phyloP scores from a whole-genome alignment of 208 protist genomes.

The Herpetomonas tarakana region DNA sequence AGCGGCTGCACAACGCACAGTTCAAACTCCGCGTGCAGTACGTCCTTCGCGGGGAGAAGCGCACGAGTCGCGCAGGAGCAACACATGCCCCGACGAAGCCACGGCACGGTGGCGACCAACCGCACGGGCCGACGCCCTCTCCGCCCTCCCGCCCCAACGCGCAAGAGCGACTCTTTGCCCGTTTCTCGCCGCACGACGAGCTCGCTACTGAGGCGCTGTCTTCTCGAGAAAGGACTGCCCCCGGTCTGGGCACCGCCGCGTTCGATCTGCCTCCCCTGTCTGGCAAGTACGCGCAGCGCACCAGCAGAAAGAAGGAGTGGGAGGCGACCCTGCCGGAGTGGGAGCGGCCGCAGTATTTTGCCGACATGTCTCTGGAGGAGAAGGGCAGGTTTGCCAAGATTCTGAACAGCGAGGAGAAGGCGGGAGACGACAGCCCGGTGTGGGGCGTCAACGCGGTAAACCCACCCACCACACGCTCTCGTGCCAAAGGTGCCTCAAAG shows the following conservation, averaged over 20 bases:
- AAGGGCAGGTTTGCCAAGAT: constrained; percentile 46
- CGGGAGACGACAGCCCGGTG: constrained; percentile 2
- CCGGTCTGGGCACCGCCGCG: background rate
- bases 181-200: background rate
- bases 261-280: background rate
- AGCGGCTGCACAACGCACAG: constrained; percentile 82
- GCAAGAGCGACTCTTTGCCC: background rate
- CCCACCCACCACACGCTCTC: too few species aligned
- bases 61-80: background rate
- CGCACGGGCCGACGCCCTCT: background rate
- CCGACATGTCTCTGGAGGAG: constrained; percentile 74
- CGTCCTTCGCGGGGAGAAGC: constrained; percentile 60
- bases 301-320: constrained; percentile 60
- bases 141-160: background rate
- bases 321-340: constrained; percentile 57
- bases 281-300: background rate
- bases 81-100: constrained; percentile 4
- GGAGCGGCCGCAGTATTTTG: constrained; percentile 41
- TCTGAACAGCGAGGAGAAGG: constrained; percentile 15
- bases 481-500: constrained; percentile 69
- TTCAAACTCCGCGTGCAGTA: constrained; percentile 87
- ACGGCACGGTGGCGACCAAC: background rate
- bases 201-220: background rate
- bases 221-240: too few species aligned
- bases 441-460: constrained; percentile 6